phyloP scores from a whole-genome alignment of 257 asterid species.

The Anisodus acutangulus region DNA sequence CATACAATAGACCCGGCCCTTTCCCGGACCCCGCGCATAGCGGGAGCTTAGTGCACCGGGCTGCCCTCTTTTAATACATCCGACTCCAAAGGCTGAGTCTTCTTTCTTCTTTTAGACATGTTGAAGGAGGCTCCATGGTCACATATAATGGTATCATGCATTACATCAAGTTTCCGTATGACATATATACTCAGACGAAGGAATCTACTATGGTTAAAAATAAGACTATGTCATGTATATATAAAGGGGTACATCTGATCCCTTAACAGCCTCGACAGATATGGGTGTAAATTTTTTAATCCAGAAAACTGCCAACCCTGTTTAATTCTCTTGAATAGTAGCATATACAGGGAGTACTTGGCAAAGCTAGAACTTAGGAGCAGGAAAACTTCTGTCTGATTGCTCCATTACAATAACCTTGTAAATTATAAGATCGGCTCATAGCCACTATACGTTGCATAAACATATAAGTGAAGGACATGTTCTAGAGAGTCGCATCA shows the following conservation, averaged over 20 bases:
- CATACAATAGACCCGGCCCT: too few species aligned
- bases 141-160: background rate
- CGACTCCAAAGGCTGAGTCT: background rate
- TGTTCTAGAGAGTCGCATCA: background rate
- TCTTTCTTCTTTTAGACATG: background rate
- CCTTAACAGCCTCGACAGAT: background rate
- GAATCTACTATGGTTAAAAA: background rate
- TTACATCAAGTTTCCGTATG: constrained; percentile 15
- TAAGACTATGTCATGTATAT: background rate
- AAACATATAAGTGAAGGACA: background rate
- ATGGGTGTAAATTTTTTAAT: background rate
- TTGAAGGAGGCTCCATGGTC: background rate
- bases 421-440: background rate
- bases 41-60: too few species aligned
- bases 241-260: background rate
- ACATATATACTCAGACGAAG: background rate
- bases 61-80: background rate
- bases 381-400: background rate
- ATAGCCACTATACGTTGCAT: background rate
- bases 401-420: background rate
- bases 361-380: background rate
- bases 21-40: too few species aligned
- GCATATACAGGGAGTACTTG: background rate
- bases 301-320: background rate
- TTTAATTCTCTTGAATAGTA: background rate